Conservation (phyloP, 306 rosid genomes). For the Echinosophora koreensis region DNA sequence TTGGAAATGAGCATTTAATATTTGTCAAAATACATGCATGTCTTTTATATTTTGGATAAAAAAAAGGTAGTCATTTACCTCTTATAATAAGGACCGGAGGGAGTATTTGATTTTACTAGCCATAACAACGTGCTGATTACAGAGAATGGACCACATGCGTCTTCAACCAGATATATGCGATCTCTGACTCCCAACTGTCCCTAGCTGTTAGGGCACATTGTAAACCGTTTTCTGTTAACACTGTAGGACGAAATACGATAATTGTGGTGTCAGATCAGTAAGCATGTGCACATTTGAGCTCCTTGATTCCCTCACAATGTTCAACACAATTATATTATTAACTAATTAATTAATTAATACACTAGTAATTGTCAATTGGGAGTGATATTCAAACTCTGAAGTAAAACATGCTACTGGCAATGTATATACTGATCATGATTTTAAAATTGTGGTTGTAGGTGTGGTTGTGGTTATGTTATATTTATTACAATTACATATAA, state of each 20-base stretch:
- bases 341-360: background rate
- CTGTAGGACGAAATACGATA: background rate
- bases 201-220: constrained; percentile 40
- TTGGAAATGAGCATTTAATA: too few relatives aligned
- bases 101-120: constrained; percentile 18
- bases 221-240: constrained; percentile 57
- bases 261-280: constrained; percentile 28
- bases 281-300: background rate
- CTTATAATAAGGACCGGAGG: too few relatives aligned
- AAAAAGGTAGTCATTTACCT: too few relatives aligned
- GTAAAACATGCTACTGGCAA: too few relatives aligned
- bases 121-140: constrained; percentile 4
- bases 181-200: constrained; percentile 45
- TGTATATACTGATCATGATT: too few relatives aligned
- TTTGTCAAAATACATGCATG: too few relatives aligned
- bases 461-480: too few relatives aligned
- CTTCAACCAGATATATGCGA: constrained; percentile 41
- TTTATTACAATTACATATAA: too few relatives aligned
- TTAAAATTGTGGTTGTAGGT: too few relatives aligned
- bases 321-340: background rate
- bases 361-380: background rate
- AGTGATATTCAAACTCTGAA: too few relatives aligned
- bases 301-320: constrained; percentile 11
- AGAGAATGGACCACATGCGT: constrained; percentile 46
- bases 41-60: too few relatives aligned